Base-by-base conservation (phyloP, 768 basidiomycete species). In the Hygrophorus russula region DNA sequence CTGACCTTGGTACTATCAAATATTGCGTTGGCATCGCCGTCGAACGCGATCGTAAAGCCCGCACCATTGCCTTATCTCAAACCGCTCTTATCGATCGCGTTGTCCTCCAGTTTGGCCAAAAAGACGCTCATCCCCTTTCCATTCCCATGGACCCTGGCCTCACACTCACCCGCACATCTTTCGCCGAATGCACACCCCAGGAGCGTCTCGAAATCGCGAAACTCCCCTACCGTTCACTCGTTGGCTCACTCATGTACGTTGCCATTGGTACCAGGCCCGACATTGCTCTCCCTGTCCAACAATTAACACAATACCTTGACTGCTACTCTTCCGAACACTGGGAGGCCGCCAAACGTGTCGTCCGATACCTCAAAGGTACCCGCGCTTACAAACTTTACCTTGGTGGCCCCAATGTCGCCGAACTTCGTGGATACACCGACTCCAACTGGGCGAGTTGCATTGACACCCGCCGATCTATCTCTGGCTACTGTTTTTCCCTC, bases 21-120 rank as follows among this genome's bases (percentile, higher is more conserved):
- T 62, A 55, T 34, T 46, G 52, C 28, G 42, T 74, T 1, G 67
- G 69, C 0, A 66, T 73, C 14, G 56, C 51, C 3, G 58, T 71
- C 28, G 33, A 51, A 17, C 53, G 59, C 0, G 57, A 68, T 18
- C 50, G 51, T 4, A 8, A 30, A 2, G 32, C 38, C 7, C 44
- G 47, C 11, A 50, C 47, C 0, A 46, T 64, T 2, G 14, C 14
- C 4, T 34, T 65, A 0, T 52, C 51, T 3, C 61, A 66, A 45
- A 47, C 43, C 1, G 44, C 55, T 0, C 60, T 62, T 38, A 56
- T 66, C 11, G 51, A 60, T 27, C 27, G 6, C 2, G n/a, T 41
- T 4, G 20, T 41, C 19, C 8, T 6, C 3, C 15, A 41, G n/a
- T 41, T 41, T n/a, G 27, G 27, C 5, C 5, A 13, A 9, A 20